Base-by-base conservation (phyloP, 2,329 filamentous ascomycete genomes). In the Epichloe typhina region DNA sequence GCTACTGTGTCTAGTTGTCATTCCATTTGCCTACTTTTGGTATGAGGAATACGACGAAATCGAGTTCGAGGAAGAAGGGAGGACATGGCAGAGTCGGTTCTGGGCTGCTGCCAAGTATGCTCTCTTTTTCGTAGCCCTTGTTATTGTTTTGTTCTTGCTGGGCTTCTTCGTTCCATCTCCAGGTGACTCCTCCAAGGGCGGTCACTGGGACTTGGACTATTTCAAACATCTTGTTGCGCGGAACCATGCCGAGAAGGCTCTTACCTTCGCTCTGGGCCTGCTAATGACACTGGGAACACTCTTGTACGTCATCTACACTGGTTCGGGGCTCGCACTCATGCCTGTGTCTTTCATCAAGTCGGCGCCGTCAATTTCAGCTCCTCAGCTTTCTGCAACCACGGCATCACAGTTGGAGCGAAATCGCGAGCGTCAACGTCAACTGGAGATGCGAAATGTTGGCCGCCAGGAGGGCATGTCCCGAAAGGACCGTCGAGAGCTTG, bases 1-100 rank as follows among this genome's bases (percentile, higher is more conserved):
- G 1, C 65, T 96, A 5, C 79, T 98, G 11, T 98, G 93, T 62
- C 74, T 98, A 44, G 66, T 97, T 17, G 79, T 95, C 43, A 85
- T 97, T 19, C 93, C 93, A 0, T 98, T 98, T 64, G 85, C 90
- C 46, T 98, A 98, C 72, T 98, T 98, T 66, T 96, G 86, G 82
- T 93, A 95, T 62, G 93, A 98, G 66, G 93, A 97, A 67, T 95
- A 95, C 57, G 91, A 96, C 61, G 89, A 96, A 69, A 83, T 91
- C 19, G 89, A 89, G 54, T 77, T 84, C 36, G 87, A 95, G 60
- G 87, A 95, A 60, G 86, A 88, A 35, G 81, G 79, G 33, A 83
- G 90, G 64, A 84, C 85, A 2, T 67, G 84, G 52, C 76, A 74
- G 6, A 78, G 81, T 61, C 79, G 88, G 50, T 76, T 97, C 53